Conservation (phyloP, 768 basidiomycete species). For the Guyanaporus albipodus region DNA sequence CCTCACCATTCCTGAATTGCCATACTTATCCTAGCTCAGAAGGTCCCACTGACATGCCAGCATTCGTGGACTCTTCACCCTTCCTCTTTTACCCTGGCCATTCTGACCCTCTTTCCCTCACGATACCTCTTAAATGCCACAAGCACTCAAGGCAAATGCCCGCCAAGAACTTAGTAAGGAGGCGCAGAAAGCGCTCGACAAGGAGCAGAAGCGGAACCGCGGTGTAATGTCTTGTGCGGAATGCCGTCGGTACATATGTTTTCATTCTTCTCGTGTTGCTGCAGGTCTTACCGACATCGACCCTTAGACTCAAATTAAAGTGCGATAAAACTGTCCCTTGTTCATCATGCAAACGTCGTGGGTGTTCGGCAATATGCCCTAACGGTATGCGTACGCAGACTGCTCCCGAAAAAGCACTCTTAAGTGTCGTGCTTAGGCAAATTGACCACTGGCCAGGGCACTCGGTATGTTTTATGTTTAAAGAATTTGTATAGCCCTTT, state of each 20-base stretch:
- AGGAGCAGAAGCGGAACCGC: constrained; percentile 61
- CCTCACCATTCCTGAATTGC: constrained; percentile 2
- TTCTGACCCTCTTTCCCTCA: not conserved
- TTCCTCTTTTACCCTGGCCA: not conserved
- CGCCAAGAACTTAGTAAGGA: constrained; percentile 30
- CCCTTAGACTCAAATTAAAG: constrained; percentile 57
- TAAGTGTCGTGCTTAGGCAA: constrained; percentile 36
- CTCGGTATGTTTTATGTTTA: constrained; percentile 44
- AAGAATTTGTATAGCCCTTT: not conserved
- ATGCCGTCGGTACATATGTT: constrained; percentile 54
- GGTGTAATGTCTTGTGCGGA: constrained; percentile 56
- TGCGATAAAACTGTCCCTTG: constrained; percentile 68
- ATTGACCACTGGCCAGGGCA: constrained; percentile 73
- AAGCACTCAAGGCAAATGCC: constrained; percentile 45
- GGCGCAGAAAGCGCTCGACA: constrained; percentile 52
- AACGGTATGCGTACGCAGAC: constrained; percentile 39
- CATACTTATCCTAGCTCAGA: constrained; percentile 2
- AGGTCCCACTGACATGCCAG: constrained; percentile 6
- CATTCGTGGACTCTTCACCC: not conserved
- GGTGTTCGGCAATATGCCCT: constrained; percentile 75
- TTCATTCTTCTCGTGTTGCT: not conserved
- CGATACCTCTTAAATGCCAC: constrained; percentile 40
- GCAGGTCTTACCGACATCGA: not conserved
- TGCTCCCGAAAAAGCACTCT: not conserved
- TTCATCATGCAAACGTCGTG: constrained; percentile 62